These are phyloP conservation scores for Syncephalastrum sp. DNA, from an alignment of 371 early-diverging fungal genomes.

Conservation along the genomic window DNA sequence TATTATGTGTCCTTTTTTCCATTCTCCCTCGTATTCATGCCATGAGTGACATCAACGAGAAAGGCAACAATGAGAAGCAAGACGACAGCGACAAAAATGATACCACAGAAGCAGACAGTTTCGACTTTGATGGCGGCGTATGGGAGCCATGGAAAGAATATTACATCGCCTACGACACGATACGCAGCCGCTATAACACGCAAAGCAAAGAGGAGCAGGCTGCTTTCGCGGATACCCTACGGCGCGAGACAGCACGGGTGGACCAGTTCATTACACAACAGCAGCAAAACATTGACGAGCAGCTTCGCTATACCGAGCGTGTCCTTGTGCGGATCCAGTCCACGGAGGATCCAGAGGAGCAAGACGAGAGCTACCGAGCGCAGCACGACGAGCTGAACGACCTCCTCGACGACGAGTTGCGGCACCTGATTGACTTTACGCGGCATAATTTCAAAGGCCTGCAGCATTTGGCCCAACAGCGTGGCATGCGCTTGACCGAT, in stretches of 20 bases:
- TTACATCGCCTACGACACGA: too few relatives aligned
- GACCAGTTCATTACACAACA: slow-evolving; percentile 80
- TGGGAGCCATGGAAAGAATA: too few relatives aligned
- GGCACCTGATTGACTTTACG: slow-evolving; percentile 82
- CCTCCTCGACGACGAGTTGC: slow-evolving; percentile 63
- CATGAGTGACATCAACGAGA: too few relatives aligned
- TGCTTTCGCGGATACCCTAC: slow-evolving; percentile 62
- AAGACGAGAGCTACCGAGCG: slow-evolving; percentile 23
- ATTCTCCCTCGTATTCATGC: too few relatives aligned
- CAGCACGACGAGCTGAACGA: slow-evolving; percentile 9
- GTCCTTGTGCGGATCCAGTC: slow-evolving; percentile 15
- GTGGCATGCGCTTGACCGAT: slow-evolving; percentile 51
- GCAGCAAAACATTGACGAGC: slow-evolving; percentile 67
- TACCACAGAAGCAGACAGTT: too few relatives aligned
- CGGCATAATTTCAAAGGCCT: slow-evolving; percentile 89
- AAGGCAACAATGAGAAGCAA: too few relatives aligned
- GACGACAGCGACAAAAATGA: too few relatives aligned
- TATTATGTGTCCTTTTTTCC: too few relatives aligned
- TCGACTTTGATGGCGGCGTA: too few relatives aligned
- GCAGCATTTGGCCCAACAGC: slow-evolving; percentile 80
- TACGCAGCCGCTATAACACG: too few relatives aligned
- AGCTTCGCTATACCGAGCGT: slow-evolving; percentile 71
- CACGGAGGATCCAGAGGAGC: slow-evolving; percentile 31
- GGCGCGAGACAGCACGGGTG: slow-evolving; percentile 85
- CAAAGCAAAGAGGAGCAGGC: too few relatives aligned